Evolutionary conservation across 108 stramenopile genomes (phyloP).

Genomic region (Discostella stelligeroides): DNA sequence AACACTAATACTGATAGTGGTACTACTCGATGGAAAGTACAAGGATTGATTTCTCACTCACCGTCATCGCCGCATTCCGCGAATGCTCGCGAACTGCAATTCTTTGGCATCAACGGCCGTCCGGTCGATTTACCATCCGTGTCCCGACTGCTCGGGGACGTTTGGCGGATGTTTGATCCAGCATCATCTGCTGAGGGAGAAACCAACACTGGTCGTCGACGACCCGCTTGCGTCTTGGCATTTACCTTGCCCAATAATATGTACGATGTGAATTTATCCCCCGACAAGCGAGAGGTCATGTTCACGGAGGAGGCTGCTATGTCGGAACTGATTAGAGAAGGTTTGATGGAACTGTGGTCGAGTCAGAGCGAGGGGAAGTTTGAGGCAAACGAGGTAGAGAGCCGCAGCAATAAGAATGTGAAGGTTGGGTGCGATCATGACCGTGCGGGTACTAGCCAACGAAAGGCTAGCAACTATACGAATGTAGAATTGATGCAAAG

Average conservation of each 20-base stretch:
- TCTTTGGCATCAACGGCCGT: constrained; percentile 93
- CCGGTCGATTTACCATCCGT: constrained; percentile 94
- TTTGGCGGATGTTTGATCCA: constrained; percentile 84
- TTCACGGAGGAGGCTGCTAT: constrained; percentile 77
- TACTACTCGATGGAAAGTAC: constrained; percentile 51
- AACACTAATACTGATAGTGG: constrained; percentile 3
- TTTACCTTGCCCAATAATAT: constrained; percentile 78
- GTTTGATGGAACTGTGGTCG: constrained; percentile 58
- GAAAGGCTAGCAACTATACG: background rate
- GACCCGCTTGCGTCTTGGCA: constrained; percentile 88
- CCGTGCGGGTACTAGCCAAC: background rate
- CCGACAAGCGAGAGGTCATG: constrained; percentile 95
- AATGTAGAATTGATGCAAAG: background rate
- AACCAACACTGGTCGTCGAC: constrained; percentile 34
- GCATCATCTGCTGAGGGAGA: constrained; percentile 3
- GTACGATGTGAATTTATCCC: constrained; percentile 96
- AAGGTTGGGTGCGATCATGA: background rate
- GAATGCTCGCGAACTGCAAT: constrained; percentile 75
- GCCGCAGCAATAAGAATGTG: constrained; percentile 16
- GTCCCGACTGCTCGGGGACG: constrained; percentile 60
- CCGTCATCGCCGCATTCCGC: constrained; percentile 52
- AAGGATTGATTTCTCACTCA: constrained; percentile 84
- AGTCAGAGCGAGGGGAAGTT: constrained; percentile 68
- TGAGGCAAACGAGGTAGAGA: constrained; percentile 55
- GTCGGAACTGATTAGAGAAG: constrained; percentile 49